These are phyloP conservation scores for Claviceps sp. DNA, from an alignment of 2,329 filamentous ascomycete genomes.

Conservation along the genomic window DNA sequence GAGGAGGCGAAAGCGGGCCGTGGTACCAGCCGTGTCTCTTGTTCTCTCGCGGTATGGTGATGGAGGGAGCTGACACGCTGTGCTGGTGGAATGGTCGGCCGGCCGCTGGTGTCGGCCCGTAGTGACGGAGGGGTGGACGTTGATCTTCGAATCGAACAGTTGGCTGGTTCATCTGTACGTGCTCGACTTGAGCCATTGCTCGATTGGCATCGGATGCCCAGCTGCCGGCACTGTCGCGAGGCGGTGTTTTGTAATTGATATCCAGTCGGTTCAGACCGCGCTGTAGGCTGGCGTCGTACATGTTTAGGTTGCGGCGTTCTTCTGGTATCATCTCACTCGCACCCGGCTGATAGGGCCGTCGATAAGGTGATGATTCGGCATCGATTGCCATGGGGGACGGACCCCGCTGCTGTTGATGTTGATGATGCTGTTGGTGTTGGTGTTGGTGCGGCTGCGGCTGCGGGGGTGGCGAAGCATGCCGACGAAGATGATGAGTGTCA, in stretches of 20 bases:
- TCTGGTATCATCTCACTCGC: conserved; percentile 23
- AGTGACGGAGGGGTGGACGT: conserved; percentile 22
- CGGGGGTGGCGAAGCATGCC: conserved; percentile 48
- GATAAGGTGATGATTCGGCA: conserved; percentile 25
- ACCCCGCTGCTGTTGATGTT: conserved; percentile 37
- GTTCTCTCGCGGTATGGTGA: conserved; percentile 41
- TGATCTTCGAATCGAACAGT: conserved; percentile 43
- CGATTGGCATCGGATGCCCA: conserved; percentile 46
- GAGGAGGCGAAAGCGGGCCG: conserved; percentile 28
- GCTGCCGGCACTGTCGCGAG: conserved; percentile 35
- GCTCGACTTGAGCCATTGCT: conserved; percentile 41
- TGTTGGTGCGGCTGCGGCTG: conserved; percentile 26
- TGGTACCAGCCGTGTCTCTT: conserved; percentile 67
- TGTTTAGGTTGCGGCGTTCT: conserved; percentile 36
- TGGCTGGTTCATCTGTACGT: conserved; percentile 29
- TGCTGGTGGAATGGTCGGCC: conserved; percentile 35
- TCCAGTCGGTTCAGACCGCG: conserved; percentile 54
- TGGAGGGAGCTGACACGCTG: conserved; percentile 45
- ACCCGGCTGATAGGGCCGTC: conserved; percentile 15
- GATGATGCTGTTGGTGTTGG: conserved; percentile 25
- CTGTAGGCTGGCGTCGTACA: conserved; percentile 54
- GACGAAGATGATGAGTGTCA: conserved; percentile 52
- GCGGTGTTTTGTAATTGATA: conserved; percentile 39
- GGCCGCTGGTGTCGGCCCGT: conserved; percentile 14
- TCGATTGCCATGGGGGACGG: conserved; percentile 72